Evolutionary conservation across 306 rosid genomes (phyloP), one percentile per base, ranked within the genome.

Genomic region (Pterocarpus santalinus): DNA sequence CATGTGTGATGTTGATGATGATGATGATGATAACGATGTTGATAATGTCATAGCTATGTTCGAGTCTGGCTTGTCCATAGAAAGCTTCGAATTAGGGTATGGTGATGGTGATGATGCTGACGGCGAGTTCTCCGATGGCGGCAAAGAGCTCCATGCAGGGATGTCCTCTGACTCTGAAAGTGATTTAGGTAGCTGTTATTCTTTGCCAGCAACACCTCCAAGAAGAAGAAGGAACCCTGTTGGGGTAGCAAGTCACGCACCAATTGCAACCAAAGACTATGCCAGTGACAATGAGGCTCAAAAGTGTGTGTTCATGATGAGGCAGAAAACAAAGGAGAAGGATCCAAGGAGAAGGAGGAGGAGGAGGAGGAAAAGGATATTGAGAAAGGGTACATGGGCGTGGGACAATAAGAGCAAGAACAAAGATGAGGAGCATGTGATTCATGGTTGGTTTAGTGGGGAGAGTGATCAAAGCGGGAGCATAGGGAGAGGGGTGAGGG

Each of bases 101-200:
- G 28, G 28, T 22, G 28, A 22, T 22, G 28, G 28, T 22, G 28
- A 22, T 22, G 28, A 89, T 0, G 87, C 91, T 0, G 95, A 91
- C 2, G 97, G 69, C 3, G 90, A 86, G 7, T 70, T 82, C 0
- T 82, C 86, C 0, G 85, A 79, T 8, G 86, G 47, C 47, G 7
- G 64, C 10, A 80, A 86, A 60, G 86, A 56, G 76, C 6, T 5
- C 47, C 47, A 43, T 43, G 47, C 47, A 43, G 10, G 13, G 9
- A 55, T 73, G 39, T 82, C 84, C 3, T 85, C 92, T 0, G 94
- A 86, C 39, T 93, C 96, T 10, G 97, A 43, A 90, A 8, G 57
- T 51, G 17, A 87, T 80, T 43, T 43, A 2, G 52, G 47, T 43
- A 43, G 80, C 7, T 90, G 85, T 60, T 81, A 79, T 72, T 91